Evolutionary conservation across 1,139 yeast genomes (phyloP).

Genomic region (Torulaspora pretoriensis): DNA sequence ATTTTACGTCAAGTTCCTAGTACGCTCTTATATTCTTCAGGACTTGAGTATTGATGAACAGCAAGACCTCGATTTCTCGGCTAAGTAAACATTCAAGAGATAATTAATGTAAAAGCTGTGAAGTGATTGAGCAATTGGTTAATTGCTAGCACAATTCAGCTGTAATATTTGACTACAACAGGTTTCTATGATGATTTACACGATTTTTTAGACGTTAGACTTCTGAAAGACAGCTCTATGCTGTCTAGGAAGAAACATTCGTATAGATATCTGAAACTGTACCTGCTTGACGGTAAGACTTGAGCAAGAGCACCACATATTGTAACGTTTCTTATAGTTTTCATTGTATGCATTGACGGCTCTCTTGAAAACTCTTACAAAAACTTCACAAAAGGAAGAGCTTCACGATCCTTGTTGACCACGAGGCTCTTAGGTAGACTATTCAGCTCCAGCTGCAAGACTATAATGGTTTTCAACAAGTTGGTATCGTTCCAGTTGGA

Average conservation of each 20-base stretch:
- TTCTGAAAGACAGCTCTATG: conserved; percentile 32
- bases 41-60: too few species aligned
- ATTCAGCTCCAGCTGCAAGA: background rate
- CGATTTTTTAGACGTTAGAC: conserved; percentile 38
- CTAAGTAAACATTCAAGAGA: background rate
- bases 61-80: background rate
- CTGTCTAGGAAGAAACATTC: conserved; percentile 17
- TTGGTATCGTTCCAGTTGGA: conserved; percentile 35
- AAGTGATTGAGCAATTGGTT: conserved; percentile 1
- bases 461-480: conserved; percentile 28
- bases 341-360: background rate
- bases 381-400: background rate
- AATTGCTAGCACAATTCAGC: conserved; percentile 2
- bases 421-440: background rate
- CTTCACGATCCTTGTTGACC: background rate
- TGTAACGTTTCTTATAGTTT: background rate
- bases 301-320: too few species aligned
- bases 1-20: background rate
- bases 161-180: background rate
- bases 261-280: conserved; percentile 18
- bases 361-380: background rate
- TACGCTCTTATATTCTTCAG: too few species aligned
- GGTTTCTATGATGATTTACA: conserved; percentile 17
- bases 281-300: background rate
- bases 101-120: background rate